phyloP scores from a whole-genome alignment of 768 basidiomycete species.

The Pulveroboletus ravenelii region DNA sequence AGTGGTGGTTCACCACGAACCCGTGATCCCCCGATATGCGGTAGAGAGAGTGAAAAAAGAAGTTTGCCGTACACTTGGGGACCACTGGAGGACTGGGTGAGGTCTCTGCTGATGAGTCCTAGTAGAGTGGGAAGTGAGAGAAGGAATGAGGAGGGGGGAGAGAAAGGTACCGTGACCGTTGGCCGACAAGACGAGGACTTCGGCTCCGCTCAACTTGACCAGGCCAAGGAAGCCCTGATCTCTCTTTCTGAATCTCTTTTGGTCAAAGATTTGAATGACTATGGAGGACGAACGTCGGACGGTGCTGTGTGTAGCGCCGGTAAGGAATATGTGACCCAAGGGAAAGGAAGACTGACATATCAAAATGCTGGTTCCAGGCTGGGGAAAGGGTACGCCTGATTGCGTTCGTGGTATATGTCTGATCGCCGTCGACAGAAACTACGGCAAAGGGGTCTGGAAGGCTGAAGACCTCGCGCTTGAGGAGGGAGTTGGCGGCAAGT shows the following conservation, averaged over 20 bases:
- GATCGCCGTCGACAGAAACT: constrained; percentile 79
- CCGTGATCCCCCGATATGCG: constrained; percentile 21
- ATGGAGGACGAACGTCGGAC: constrained; percentile 73
- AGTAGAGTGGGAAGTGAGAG: constrained; percentile 9
- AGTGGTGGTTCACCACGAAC: constrained; percentile 15
- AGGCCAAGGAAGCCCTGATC: constrained; percentile 76
- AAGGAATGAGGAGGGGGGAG: background rate
- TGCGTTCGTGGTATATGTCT: constrained; percentile 72
- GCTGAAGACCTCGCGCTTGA: constrained; percentile 73
- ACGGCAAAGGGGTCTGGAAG: constrained; percentile 89
- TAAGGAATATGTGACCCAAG: constrained; percentile 4
- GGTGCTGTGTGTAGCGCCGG: constrained; percentile 37
- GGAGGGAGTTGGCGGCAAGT: constrained; percentile 68
- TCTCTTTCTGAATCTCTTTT: constrained; percentile 79
- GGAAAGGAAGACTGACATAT: constrained; percentile 54
- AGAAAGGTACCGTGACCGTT: constrained; percentile 40
- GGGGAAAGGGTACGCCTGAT: constrained; percentile 66
- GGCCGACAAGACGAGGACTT: constrained; percentile 47
- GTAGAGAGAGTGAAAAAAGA: constrained; percentile 57
- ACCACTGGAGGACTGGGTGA: constrained; percentile 22
- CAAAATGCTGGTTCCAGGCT: constrained; percentile 83
- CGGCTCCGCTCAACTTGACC: constrained; percentile 50
- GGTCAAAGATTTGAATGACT: constrained; percentile 86
- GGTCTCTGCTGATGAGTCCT: constrained; percentile 73
- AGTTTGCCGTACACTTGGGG: constrained; percentile 76